phyloP scores from a whole-genome alignment of 805 yeast genomes.

The Starmerella potacharoeniae region DNA sequence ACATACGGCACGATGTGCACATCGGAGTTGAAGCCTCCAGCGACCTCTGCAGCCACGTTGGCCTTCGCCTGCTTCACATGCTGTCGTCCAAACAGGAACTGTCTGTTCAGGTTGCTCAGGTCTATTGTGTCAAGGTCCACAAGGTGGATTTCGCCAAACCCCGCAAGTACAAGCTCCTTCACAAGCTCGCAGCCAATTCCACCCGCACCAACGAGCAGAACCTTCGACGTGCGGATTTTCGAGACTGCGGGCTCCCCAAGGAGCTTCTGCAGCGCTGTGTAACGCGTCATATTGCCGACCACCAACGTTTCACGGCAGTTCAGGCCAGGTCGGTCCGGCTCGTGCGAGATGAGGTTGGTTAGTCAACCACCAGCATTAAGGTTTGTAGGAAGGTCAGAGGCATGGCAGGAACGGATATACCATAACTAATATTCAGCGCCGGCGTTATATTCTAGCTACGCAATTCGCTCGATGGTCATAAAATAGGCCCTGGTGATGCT shows the following conservation, averaged over 20 bases:
- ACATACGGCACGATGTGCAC: constrained; percentile 68
- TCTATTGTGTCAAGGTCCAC: constrained; percentile 94
- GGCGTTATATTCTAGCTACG: no score
- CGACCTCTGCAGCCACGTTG: constrained; percentile 72
- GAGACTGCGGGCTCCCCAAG: constrained; percentile 18
- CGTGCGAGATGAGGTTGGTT: not conserved
- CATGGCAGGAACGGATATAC: no score
- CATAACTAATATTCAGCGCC: no score
- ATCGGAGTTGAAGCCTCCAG: constrained; percentile 53
- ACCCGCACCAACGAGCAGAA: constrained; percentile 94
- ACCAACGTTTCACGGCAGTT: not conserved
- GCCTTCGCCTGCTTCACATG: constrained; percentile 88
- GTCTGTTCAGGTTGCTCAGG: constrained; percentile 82
- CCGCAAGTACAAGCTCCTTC: constrained; percentile 95
- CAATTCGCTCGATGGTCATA: no score
- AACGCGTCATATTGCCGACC: constrained; percentile 7
- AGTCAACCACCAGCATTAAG: not conserved
- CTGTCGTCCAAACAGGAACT: constrained; percentile 76
- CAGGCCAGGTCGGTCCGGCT: no score
- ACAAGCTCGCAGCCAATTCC: constrained; percentile 99
- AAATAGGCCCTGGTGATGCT: no score
- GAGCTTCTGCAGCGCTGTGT: constrained; percentile 12
- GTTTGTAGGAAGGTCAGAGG: no score
- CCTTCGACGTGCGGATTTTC: constrained; percentile 25
- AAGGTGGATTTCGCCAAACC: constrained; percentile 32